These are phyloP conservation scores for Onygena corvina DNA, from an alignment of 2,329 filamentous ascomycete genomes.

Conservation along the genomic window DNA sequence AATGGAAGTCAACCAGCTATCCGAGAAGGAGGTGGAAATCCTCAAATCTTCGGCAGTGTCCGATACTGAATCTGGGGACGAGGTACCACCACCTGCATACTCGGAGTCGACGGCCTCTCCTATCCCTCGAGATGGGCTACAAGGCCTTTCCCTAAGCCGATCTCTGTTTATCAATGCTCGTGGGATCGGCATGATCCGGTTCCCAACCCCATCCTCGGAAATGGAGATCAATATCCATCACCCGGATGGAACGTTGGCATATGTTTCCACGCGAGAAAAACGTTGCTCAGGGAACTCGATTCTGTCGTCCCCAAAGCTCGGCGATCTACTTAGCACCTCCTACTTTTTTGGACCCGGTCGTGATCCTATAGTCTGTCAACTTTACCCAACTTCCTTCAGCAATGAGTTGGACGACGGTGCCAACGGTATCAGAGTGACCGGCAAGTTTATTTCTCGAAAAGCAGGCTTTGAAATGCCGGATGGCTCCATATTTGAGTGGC, in stretches of 20 bases:
- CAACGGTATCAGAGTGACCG: slow-evolving; percentile 17
- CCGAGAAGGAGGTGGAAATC: slow-evolving; percentile 10
- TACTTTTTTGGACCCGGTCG: slow-evolving; percentile 47
- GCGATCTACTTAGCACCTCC: slow-evolving; percentile 39
- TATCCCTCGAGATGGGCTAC: background rate
- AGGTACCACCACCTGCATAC: slow-evolving; percentile 3
- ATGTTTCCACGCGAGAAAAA: slow-evolving; percentile 41
- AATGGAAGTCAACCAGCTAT: background rate
- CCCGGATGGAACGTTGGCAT: slow-evolving; percentile 33
- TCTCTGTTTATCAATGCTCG: slow-evolving; percentile 20
- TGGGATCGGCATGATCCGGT: slow-evolving; percentile 22
- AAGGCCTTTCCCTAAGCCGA: slow-evolving; percentile 9
- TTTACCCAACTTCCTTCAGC: background rate
- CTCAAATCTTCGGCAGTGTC: slow-evolving; percentile 12
- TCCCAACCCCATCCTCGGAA: slow-evolving; percentile 29
- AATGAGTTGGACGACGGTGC: background rate
- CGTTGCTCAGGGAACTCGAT: slow-evolving; percentile 41
- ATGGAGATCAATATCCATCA: slow-evolving; percentile 27
- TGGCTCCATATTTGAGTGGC: slow-evolving; percentile 44
- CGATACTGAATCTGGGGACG: slow-evolving; percentile 7
- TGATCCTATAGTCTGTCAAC: slow-evolving; percentile 37
- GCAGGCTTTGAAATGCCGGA: slow-evolving; percentile 38
- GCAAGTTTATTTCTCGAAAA: slow-evolving; percentile 39
- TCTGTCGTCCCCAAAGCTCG: slow-evolving; percentile 29
- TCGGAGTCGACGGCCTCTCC: background rate